Conservation (phyloP, 164 flowering plant genomes). For the Dillenia turbinata region DNA sequence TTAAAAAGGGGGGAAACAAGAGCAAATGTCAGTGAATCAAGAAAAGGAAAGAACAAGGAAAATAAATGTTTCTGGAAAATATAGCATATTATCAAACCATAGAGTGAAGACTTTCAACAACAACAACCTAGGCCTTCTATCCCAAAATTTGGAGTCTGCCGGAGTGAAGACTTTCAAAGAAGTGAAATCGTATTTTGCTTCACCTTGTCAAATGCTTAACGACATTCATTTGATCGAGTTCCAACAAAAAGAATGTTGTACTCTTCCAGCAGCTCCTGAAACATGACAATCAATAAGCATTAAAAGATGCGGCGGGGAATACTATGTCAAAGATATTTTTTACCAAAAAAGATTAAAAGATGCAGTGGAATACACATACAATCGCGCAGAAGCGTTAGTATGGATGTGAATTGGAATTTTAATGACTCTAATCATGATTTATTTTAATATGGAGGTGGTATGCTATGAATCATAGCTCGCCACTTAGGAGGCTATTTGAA, state of each 20-base stretch:
- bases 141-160: too few species aligned
- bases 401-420: too few species aligned
- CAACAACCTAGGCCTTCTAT: too few species aligned
- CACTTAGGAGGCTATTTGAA: too few species aligned
- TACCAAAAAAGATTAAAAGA: too few species aligned
- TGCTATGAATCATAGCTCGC: too few species aligned
- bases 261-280: conserved; percentile 74
- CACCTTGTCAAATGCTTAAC: conserved; percentile 87
- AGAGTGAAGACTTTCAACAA: background rate
- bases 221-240: conserved; percentile 67
- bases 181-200: background rate
- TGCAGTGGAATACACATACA: background rate
- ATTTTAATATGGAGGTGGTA: too few species aligned
- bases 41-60: background rate
- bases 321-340: too few species aligned
- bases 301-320: background rate
- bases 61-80: background rate
- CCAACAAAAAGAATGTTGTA: conserved; percentile 81
- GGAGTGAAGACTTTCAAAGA: background rate
- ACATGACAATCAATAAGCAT: conserved; percentile 7
- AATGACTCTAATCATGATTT: too few species aligned
- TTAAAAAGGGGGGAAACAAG: background rate
- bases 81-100: background rate
- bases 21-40: background rate
- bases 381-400: too few species aligned